These are phyloP conservation scores for Oryza punctata DNA, from an alignment of 176 grass and related monocot genomes.

Conservation along the genomic window DNA sequence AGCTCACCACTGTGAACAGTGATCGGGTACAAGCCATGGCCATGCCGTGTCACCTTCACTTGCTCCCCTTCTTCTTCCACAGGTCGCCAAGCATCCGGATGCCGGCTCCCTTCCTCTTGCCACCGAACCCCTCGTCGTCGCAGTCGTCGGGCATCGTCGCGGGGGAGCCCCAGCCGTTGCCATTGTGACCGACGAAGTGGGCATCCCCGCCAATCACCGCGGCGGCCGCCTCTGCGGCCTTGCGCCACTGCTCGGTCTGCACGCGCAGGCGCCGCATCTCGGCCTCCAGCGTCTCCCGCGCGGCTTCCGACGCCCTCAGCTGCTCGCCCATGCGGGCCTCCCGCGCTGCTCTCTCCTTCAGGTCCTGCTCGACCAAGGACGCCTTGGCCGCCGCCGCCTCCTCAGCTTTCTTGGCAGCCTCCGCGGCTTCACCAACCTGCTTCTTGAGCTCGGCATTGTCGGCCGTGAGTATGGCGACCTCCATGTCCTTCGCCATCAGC, in stretches of 20 bases:
- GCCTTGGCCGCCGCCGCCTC: constrained; percentile 42
- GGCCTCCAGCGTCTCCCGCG: constrained; percentile 58
- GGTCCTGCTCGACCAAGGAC: constrained; percentile 30
- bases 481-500: constrained; percentile 58
- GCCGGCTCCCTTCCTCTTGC: constrained; percentile 67
- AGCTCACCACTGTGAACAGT: constrained; percentile 24
- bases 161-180: constrained; percentile 57
- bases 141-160: constrained; percentile 50
- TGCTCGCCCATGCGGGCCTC: constrained; percentile 50
- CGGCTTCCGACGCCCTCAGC: constrained; percentile 54
- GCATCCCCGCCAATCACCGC: constrained; percentile 66
- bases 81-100: constrained; percentile 93
- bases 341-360: constrained; percentile 46
- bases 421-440: constrained; percentile 47
- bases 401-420: constrained; percentile 37
- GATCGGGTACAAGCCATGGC: neutral
- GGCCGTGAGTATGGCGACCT: constrained; percentile 48
- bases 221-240: constrained; percentile 81
- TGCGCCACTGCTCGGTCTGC: constrained; percentile 94
- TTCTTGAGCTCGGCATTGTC: constrained; percentile 77
- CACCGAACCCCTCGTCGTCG: constrained; percentile 59
- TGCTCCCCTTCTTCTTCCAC: constrained; percentile 88
- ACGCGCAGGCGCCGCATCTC: constrained; percentile 85
- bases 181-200: constrained; percentile 43
- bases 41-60: constrained; percentile 27